Percentiles rank a stretch among this genome's conserved stretches.
phyloP scores from a whole-genome alignment of 2,329 filamentous ascomycete species.

The Diaporthe citriasiana region DNA sequence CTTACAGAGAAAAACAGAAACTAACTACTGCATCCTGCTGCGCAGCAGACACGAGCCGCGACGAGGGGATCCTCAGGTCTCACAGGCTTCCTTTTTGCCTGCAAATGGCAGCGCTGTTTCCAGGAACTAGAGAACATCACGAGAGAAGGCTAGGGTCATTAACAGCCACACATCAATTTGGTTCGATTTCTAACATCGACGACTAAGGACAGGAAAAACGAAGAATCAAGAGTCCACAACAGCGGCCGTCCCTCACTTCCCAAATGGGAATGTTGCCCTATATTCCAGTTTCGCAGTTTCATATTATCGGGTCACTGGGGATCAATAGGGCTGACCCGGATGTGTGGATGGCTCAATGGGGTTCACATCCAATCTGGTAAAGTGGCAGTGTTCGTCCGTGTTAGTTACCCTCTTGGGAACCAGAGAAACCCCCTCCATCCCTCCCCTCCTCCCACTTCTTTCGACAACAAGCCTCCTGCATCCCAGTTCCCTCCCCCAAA shows the following conservation, averaged over 20 bases:
- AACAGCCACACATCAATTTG: not conserved
- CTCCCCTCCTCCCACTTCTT: conserved; percentile 4
- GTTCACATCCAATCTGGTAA: conserved; percentile 39
- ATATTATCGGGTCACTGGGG: conserved; percentile 22
- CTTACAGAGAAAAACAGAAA: not conserved
- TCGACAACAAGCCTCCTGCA: not conserved
- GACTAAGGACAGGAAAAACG: not conserved
- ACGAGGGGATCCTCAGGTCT: not conserved
- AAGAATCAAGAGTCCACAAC: not conserved
- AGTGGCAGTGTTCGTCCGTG: conserved; percentile 38
- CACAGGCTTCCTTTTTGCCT: not conserved
- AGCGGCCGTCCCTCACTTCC: not conserved
- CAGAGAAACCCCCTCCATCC: not conserved
- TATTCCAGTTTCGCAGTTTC: conserved; percentile 17
- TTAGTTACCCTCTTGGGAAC: conserved; percentile 42
- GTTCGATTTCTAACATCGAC: not conserved
- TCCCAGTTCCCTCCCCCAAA: not conserved
- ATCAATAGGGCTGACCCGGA: conserved; percentile 32
- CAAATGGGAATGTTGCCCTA: not conserved
- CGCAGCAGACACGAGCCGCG: not conserved
- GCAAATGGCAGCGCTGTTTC: not conserved
- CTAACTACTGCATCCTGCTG: not conserved
- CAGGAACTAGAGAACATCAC: not conserved
- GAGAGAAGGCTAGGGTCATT: too few species aligned
- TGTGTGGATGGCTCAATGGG: conserved; percentile 23